Percentiles rank a stretch among this genome's conserved stretches.
Evolutionary conservation across 1,284 basidiomycete species (phyloP).

Genomic region (Retiboletus fuscus): DNA sequence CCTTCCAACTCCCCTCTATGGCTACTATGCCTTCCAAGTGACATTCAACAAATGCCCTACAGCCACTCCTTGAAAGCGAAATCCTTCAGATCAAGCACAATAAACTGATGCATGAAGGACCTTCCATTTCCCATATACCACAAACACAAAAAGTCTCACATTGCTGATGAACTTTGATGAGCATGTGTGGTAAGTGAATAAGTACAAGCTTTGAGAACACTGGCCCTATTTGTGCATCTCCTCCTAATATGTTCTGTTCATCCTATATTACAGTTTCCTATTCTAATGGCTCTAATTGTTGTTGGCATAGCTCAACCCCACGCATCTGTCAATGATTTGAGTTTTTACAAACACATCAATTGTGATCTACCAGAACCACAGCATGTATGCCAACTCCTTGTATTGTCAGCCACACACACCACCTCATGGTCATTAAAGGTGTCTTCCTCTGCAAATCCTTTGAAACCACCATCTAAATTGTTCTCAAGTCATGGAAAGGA

Average conservation of each 20-base stretch:
- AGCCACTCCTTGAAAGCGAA: conserved; percentile 66
- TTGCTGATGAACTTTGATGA: conserved; percentile 73
- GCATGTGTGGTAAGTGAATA: conserved; percentile 80
- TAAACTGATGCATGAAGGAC: conserved; percentile 48
- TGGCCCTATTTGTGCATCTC: conserved; percentile 75
- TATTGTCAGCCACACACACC: conserved; percentile 77
- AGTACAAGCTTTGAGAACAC: conserved; percentile 79
- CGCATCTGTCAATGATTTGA: conserved; percentile 73
- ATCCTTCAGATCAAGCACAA: conserved; percentile 56
- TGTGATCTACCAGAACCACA: conserved; percentile 81
- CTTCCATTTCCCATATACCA: conserved; percentile 43
- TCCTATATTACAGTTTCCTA: conserved; percentile 18
- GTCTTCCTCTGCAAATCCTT: conserved; percentile 51
- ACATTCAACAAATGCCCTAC: conserved; percentile 52
- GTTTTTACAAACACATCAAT: conserved; percentile 89
- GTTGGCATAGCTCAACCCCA: conserved; percentile 78
- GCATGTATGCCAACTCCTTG: conserved; percentile 81
- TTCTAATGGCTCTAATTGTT: conserved; percentile 28
- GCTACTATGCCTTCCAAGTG: conserved; percentile 42
- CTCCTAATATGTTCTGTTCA: conserved; percentile 22
- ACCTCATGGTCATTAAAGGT: conserved; percentile 46
- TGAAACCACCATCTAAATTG: conserved; percentile 46
- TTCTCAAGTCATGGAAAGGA: conserved; percentile 54
- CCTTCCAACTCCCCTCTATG: conserved; percentile 54
- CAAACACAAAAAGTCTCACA: conserved; percentile 48